Base-by-base conservation (phyloP, 1,284 basidiomycete genomes). In the Pseudozyma pruni region DNA sequence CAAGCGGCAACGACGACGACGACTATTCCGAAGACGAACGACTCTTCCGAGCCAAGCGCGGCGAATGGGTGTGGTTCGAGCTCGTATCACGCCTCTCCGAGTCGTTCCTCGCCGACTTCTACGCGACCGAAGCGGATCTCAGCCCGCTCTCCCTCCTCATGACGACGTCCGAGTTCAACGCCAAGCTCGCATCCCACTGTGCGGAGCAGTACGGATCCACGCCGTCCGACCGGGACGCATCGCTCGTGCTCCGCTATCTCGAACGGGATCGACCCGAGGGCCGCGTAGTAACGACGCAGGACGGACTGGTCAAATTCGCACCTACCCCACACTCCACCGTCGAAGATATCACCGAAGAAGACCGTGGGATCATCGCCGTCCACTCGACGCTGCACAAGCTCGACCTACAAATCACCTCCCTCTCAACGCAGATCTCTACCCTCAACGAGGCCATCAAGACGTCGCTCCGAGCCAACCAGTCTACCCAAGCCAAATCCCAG, bases 201-300 rank as follows among this genome's bases (percentile, higher is more conserved):
- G 13, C n/a, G 9, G 4, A 19, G 19, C 40, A 54, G 10, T 68
- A 35, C 16, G 43, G 35, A 9, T 66, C 57, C 20, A 4, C 8
- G 83, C 14, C 83, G 78, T 86, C 90, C 14, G 87, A 89, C 53
- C 75, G 80, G 17, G 92, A 98, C 80, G 81, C 87, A 11, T 87
- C 86, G 52, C 86, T 94, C 2, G 79, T 96, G 29, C 57, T 95
- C 25, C 90, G 86, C 81, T 92, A 89, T 81, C 84, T 98, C 34
- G 87, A 90, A 74, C 86, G 94, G 43, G 94, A 98, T 79, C 86
- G 86, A 2, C 6, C 8, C 0, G 37, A 37, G 72, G 84, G 84
- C 6, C 85, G 87, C 0, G 68, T 94, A 4, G 85, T 90, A 0
- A 83, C 87, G 10, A 87, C 90, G 49, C 86, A 87, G 58, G 88